Evolutionary conservation across 1,139 yeast genomes (phyloP), one percentile per base, ranked within the genome.

Genomic region (Nematodospora anomalae): DNA sequence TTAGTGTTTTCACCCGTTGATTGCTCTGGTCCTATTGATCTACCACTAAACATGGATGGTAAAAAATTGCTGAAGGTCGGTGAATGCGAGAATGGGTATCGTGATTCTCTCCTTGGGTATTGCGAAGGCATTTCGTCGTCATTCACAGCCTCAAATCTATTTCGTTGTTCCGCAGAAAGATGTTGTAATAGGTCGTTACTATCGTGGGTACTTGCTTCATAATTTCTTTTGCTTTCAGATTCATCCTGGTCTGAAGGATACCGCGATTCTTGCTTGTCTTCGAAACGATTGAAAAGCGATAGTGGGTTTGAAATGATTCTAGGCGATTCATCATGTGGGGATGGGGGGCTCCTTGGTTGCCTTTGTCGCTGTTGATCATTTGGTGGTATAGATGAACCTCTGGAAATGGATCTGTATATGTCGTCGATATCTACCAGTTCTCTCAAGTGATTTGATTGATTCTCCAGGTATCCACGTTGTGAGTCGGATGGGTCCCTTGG

Each of bases 241-340:
- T 26, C n/a, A 12, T 32, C 37, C 5, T 36, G 35, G 6, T 33
- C 33, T 6, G 32, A 22, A 13, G 16, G 25, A 18, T 38, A 40
- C 12, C 39, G 42, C 3, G 28, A 26, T 14, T 33, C 39, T 4
- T 26, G 34, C 13, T 25, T 13, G 13, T 40, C 40, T 32, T 44
- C 47, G 36, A 58, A 62, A 7, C 49, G 41, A 28, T 49, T 51
- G 32, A 58, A 54, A 35, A 62, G 60, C 9, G 57, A 45, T 44
- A 60, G 53, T 0, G 70, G 51, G 37, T 65, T 65, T 1, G 58
- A 52, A 8, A 64, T 49, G 1, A 58, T 45, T 23, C 46, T 46
- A 4, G 57, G 49, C 2, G 58, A 44, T n/a, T 55, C 58, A 21
- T 42, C 42, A 10, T 42, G 45, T 26, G 41, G 24, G 8, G 21